phyloP scores from a whole-genome alignment of 2,329 filamentous ascomycete species.

The Verticillium nonalfalfae region DNA sequence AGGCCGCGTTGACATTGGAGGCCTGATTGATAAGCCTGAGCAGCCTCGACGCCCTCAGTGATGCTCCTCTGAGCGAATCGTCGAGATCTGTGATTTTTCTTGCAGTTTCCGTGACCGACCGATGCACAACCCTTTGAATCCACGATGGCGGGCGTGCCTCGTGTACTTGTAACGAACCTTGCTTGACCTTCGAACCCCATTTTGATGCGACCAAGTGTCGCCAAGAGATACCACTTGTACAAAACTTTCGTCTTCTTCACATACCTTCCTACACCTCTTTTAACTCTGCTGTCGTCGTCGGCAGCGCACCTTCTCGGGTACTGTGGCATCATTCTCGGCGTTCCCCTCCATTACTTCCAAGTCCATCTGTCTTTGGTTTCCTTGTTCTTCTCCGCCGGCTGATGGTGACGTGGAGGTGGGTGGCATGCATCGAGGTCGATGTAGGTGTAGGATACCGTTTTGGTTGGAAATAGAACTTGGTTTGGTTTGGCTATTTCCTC shows the following conservation, averaged over 20 bases:
- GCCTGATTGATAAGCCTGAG: conserved; percentile 53
- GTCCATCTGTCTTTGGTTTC: not conserved
- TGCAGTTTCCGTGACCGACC: not conserved
- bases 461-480: not conserved
- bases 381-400: not conserved
- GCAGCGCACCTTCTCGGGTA: not conserved
- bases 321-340: conserved; percentile 6
- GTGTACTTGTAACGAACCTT: not conserved
- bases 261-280: conserved; percentile 5
- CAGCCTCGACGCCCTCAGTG: conserved; percentile 21
- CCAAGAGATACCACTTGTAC: conserved; percentile 13
- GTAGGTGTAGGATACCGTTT: not conserved
- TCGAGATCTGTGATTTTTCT: not conserved
- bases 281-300: not conserved
- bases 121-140: not conserved
- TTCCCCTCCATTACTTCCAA: not conserved
- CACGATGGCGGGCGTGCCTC: not conserved
- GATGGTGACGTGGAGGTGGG: not conserved
- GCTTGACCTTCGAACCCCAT: not conserved
- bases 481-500: not conserved
- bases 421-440: not conserved
- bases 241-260: conserved; percentile 2
- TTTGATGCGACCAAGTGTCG: conserved; percentile 5
- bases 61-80: conserved; percentile 1
- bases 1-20: conserved; percentile 53